phyloP scores from a whole-genome alignment of 2,329 filamentous ascomycete genomes.

The Gyromitra esculenta region DNA sequence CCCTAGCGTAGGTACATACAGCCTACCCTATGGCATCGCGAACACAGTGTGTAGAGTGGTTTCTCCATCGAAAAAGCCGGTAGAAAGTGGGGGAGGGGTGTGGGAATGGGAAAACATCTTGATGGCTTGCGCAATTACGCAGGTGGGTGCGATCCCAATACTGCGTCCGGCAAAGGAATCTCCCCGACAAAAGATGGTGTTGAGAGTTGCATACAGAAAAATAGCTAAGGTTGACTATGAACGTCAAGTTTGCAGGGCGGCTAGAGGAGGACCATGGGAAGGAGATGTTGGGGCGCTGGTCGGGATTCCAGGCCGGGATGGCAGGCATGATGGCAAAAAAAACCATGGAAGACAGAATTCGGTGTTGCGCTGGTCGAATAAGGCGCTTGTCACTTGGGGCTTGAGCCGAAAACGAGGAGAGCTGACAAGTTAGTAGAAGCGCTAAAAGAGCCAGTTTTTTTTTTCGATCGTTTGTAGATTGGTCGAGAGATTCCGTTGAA shows the following conservation, averaged over 20 bases:
- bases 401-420: slow-evolving; percentile 1
- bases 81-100: slow-evolving; percentile 23
- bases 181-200: slow-evolving; percentile 21
- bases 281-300: slow-evolving; percentile 17
- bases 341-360: slow-evolving; percentile 34
- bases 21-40: slow-evolving; percentile 9
- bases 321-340: slow-evolving; percentile 14
- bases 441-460: slow-evolving; percentile 28
- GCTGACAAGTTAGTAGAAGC: slow-evolving; percentile 14
- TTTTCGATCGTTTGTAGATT: slow-evolving; percentile 47
- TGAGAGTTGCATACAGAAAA: slow-evolving; percentile 23
- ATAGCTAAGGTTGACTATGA: slow-evolving; percentile 5
- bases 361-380: slow-evolving; percentile 42
- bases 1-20: slow-evolving; percentile 9
- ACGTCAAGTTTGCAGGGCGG: slow-evolving; percentile 13
- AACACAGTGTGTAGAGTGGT: slow-evolving; percentile 3
- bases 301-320: slow-evolving; percentile 31
- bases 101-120: slow-evolving; percentile 25
- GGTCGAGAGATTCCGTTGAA: slow-evolving; percentile 51
- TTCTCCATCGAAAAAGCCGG: slow-evolving; percentile 28
- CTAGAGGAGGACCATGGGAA: slow-evolving; percentile 19
- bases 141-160: slow-evolving; percentile 44
- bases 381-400: not conserved
- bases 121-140: slow-evolving; percentile 48
- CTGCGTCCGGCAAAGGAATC: slow-evolving; percentile 20